Evolutionary conservation across 768 basidiomycete genomes (phyloP), one percentile per base, ranked within the genome.

Genomic region (Pisolithus tinctorius): DNA sequence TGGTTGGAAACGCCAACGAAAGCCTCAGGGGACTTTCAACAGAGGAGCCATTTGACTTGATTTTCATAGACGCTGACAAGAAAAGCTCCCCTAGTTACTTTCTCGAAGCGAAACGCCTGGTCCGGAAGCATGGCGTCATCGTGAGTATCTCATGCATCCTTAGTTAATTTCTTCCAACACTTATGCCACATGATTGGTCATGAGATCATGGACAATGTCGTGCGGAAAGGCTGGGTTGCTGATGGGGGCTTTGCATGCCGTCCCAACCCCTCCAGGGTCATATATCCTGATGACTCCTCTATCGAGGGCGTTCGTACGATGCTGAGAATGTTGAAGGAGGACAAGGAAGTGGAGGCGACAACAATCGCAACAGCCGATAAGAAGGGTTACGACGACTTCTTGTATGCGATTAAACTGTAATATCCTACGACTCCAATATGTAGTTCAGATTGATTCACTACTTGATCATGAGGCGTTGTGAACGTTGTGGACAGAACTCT

Each of bases 1-100:
- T 80, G 41, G 63, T 78, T 30, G 83, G 81, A 0, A 70, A 74
- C 31, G 84, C 80, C 1, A 65, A 67, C 3, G 76, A 81, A 4
- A 73, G 76, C 0, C 69, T 87, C 39, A 66, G 64, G 23, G 70
- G 66, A 39, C 64, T 86, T 30, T 65, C 73, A 6, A 64, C 81
- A 6, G 72, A 74, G 9, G 63, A 67, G 4, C 75, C 74, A 1
- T 86, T 83, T 62, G 85, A 87, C 63, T 64, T 88, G 17, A 73
- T 74, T 3, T 88, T 87, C 71, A 83, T 86, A 55, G 85, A 87
- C 64, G 86, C 84, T 6, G 82, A 86, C 68, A 86, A 86, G 61
- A 63, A 68, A 4, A 72, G 70, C 38, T 82, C 81, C 54, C 49
- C 71, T 23, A 69, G 69, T 4, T 86, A 86, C 59, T 83, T 82